A percentile compares a stretch with the other conserved stretches of the same genome.
phyloP scores from a whole-genome alignment of 2,329 filamentous ascomycete species.

The Phyllachora maydis region DNA sequence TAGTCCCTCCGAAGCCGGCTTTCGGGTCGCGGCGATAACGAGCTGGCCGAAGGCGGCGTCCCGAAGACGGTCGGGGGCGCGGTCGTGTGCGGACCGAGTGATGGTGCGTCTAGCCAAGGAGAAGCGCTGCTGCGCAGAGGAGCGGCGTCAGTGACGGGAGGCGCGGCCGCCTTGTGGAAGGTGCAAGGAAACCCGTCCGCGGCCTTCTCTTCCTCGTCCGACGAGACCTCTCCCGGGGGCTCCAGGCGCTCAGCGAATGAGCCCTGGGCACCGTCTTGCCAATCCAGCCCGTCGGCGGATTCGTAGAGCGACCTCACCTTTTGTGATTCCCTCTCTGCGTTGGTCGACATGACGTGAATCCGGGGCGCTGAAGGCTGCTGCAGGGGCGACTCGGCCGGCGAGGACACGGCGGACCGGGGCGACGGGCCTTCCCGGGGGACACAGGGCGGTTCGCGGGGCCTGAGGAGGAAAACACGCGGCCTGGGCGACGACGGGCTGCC shows the following conservation, averaged over 20 bases:
- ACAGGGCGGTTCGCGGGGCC: too few relatives aligned
- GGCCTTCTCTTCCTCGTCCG: slow-evolving; percentile 29
- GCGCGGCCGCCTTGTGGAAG: too few relatives aligned
- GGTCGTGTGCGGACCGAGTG: slow-evolving; percentile 9
- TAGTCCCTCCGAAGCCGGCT: slow-evolving; percentile 16
- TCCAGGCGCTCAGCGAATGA: slow-evolving; percentile 24
- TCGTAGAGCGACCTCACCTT: slow-evolving; percentile 48
- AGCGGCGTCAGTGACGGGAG: slow-evolving; percentile 7
- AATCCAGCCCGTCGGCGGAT: slow-evolving; percentile 28
- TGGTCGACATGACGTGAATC: slow-evolving; percentile 30
- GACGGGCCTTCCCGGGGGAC: too few relatives aligned
- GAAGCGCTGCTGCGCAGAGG: slow-evolving; percentile 1
- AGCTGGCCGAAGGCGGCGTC: slow-evolving; percentile 20
- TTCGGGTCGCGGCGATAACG: slow-evolving; percentile 21
- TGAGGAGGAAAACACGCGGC: too few relatives aligned
- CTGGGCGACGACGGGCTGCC: too few relatives aligned
- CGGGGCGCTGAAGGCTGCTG: slow-evolving; percentile 17
- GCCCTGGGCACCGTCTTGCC: slow-evolving; percentile 27
- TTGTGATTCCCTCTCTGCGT: slow-evolving; percentile 41
- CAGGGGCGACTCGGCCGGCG: too few relatives aligned
- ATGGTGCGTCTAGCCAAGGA: slow-evolving; percentile 5
- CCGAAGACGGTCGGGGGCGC: slow-evolving; percentile 11
- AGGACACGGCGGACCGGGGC: too few relatives aligned
- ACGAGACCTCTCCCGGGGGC: slow-evolving; percentile 27
- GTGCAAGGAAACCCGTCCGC: slow-evolving; percentile 35